phyloP scores from a whole-genome alignment of 2,329 filamentous ascomycete species.

The Cladosporium austrohemisphaericum region DNA sequence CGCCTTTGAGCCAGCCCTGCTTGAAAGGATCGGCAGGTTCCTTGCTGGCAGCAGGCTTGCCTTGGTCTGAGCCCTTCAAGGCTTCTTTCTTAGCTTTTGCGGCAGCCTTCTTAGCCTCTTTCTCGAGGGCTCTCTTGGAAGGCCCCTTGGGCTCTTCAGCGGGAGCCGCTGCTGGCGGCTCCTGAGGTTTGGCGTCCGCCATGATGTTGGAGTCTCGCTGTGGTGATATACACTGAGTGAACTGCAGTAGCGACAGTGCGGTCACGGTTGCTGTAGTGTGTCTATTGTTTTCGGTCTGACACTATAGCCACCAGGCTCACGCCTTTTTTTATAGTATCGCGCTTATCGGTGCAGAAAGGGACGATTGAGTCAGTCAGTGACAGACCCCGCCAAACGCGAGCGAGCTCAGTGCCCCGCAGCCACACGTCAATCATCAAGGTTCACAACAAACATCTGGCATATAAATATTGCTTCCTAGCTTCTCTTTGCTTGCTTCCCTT shows the following conservation, averaged over 20 bases:
- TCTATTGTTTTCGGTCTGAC: no score
- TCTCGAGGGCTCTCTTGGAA: slow-evolving; percentile 49
- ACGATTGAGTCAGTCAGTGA: slow-evolving; percentile 9
- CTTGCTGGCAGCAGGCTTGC: slow-evolving; percentile 29
- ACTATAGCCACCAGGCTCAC: no score
- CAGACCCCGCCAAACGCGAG: background rate
- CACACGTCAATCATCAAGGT: no score
- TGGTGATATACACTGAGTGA: no score
- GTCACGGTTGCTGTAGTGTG: no score
- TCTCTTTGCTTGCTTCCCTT: no score
- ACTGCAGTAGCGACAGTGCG: no score
- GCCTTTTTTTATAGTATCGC: no score
- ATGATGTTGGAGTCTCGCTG: slow-evolving; percentile 19
- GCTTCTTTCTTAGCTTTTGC: slow-evolving; percentile 43
- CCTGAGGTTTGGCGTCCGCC: slow-evolving; percentile 26
- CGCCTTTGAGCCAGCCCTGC: slow-evolving; percentile 48
- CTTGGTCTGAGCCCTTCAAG: slow-evolving; percentile 34
- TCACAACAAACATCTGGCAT: no score
- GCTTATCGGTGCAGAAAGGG: background rate
- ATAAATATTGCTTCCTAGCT: no score
- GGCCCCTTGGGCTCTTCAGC: slow-evolving; percentile 30
- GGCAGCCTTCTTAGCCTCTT: slow-evolving; percentile 48
- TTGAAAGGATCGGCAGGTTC: slow-evolving; percentile 46
- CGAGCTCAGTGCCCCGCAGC: no score
- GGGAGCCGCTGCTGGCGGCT: slow-evolving; percentile 12